phyloP scores from a whole-genome alignment of 495 filamentous ascomycete genomes.

The Hypoxylon fragiforme region DNA sequence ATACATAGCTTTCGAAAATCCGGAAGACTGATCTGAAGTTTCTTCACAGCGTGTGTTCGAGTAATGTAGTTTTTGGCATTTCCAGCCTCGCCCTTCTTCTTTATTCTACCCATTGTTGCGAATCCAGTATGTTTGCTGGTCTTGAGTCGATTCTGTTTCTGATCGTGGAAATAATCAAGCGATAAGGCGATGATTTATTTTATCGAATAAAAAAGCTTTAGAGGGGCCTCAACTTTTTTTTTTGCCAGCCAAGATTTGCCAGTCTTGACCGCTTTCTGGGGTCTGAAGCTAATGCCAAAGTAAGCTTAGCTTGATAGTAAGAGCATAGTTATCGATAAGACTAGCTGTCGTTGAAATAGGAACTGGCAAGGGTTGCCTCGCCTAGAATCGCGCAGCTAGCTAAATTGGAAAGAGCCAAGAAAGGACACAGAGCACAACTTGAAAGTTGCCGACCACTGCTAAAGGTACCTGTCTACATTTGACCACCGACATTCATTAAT shows the following conservation, averaged over 20 bases:
- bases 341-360: conserved; percentile 7
- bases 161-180: not conserved
- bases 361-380: conserved; percentile 1
- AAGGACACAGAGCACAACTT: conserved; percentile 13
- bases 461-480: not conserved
- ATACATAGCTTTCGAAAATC: conserved; percentile 98
- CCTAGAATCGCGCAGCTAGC: too few relatives aligned
- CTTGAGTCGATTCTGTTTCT: too few relatives aligned
- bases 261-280: conserved; percentile 18
- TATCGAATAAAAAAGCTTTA: conserved; percentile 22
- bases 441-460: conserved; percentile 5
- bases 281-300: conserved; percentile 1
- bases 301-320: not conserved
- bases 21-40: conserved; percentile 93
- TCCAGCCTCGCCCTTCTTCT: conserved; percentile 94
- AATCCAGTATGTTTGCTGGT: not conserved
- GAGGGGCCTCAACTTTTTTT: conserved; percentile 45
- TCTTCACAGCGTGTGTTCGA: conserved; percentile 91
- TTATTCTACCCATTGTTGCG: conserved; percentile 75
- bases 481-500: too few relatives aligned
- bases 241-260: conserved; percentile 21
- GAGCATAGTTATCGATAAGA: conserved; percentile 24
- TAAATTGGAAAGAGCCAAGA: conserved; percentile 12
- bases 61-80: conserved; percentile 98
- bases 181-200: conserved; percentile 8